phyloP scores from a whole-genome alignment of 1,139 yeast species.

The Sugiyamaella neomexicana region DNA sequence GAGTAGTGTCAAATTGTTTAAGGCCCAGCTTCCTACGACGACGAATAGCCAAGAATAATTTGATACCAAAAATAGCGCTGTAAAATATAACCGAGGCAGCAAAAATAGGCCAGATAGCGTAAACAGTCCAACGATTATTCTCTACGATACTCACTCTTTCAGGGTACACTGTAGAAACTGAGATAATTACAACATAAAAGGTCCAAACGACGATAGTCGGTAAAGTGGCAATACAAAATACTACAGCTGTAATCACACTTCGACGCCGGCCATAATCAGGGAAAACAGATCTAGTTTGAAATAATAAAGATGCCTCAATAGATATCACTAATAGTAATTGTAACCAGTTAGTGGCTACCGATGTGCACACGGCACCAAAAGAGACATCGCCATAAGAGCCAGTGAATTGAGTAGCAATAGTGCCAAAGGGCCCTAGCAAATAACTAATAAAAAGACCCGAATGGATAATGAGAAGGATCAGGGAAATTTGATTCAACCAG shows the following conservation, averaged over 20 bases:
- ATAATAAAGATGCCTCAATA: conserved; percentile 64
- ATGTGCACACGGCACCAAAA: conserved; percentile 42
- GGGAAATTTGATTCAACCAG: conserved; percentile 60
- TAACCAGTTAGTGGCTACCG: conserved; percentile 60
- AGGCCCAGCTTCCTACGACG: conserved; percentile 75
- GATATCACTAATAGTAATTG: conserved; percentile 58
- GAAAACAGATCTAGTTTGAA: conserved; percentile 72
- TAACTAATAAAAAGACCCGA: conserved; percentile 59
- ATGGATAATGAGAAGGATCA: conserved; percentile 56
- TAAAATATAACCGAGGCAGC: conserved; percentile 66
- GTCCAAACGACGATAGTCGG: conserved; percentile 53
- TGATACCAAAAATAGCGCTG: conserved; percentile 58
- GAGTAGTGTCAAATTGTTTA: conserved; percentile 78
- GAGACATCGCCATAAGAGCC: conserved; percentile 46
- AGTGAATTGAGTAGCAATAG: conserved; percentile 54
- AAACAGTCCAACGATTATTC: conserved; percentile 30
- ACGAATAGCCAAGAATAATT: conserved; percentile 65
- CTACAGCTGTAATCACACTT: conserved; percentile 19
- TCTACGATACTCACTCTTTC: conserved; percentile 18
- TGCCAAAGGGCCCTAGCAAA: conserved; percentile 53
- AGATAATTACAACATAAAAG: conserved; percentile 45
- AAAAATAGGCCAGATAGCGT: conserved; percentile 54
- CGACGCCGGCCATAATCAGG: conserved; percentile 26
- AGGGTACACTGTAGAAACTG: conserved; percentile 35
- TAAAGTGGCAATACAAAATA: conserved; percentile 22